A percentile compares a stretch with the other conserved stretches of the same genome.
Evolutionary conservation across 1,284 basidiomycete species (phyloP).

Genomic region (Schizophyllum amplum): DNA sequence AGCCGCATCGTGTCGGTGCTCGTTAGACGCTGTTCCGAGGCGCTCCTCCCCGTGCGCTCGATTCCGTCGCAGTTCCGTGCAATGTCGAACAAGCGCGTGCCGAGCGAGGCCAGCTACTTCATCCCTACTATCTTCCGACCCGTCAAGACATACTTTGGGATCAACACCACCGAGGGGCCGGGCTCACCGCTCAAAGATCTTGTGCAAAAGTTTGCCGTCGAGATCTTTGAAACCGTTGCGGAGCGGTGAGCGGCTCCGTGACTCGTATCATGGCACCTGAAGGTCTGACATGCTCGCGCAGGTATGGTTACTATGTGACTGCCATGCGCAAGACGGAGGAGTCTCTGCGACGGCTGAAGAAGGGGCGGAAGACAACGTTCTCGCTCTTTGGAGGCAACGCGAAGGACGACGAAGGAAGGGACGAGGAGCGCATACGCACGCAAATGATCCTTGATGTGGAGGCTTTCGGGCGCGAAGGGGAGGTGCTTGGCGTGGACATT

Average conservation of each 20-base stretch:
- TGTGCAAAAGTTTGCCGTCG: conserved; percentile 45
- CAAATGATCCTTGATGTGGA: conserved; percentile 88
- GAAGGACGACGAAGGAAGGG: conserved; percentile 60
- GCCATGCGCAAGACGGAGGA: conserved; percentile 90
- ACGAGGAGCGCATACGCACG: conserved; percentile 72
- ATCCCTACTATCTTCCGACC: conserved; percentile 77
- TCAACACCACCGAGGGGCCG: conserved; percentile 43
- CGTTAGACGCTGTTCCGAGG: conserved; percentile 73
- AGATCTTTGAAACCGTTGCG: conserved; percentile 70
- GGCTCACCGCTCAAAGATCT: conserved; percentile 53
- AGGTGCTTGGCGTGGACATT: conserved; percentile 59
- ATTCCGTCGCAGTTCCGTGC: conserved; percentile 84
- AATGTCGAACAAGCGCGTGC: conserved; percentile 64
- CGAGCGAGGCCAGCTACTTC: conserved; percentile 80
- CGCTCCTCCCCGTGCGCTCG: conserved; percentile 79
- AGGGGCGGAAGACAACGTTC: conserved; percentile 73
- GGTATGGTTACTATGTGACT: conserved; percentile 63
- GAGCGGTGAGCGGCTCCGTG: conserved; percentile 39
- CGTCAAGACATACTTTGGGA: conserved; percentile 70
- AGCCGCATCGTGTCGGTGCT: conserved; percentile 67
- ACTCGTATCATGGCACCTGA: not conserved
- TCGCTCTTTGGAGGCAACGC: conserved; percentile 59
- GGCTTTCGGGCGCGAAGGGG: conserved; percentile 72
- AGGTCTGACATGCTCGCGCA: conserved; percentile 17
- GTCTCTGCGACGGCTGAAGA: conserved; percentile 76